phyloP scores from a whole-genome alignment of 2,329 filamentous ascomycete species.

The Trichoderma endophyticum region DNA sequence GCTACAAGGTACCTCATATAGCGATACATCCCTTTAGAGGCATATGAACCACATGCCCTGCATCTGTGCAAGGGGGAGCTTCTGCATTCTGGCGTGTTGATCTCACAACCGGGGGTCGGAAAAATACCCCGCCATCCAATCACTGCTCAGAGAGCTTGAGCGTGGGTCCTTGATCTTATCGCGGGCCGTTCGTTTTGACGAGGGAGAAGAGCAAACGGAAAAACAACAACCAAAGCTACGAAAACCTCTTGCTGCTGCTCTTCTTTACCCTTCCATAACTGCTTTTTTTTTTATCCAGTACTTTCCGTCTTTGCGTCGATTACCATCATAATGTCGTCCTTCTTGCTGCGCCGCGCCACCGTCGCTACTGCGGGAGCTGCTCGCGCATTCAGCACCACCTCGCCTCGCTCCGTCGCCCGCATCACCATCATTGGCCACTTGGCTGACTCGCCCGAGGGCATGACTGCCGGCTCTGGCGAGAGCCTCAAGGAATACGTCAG shows the following conservation, averaged over 20 bases:
- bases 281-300: not conserved
- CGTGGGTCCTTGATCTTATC: slow-evolving; percentile 5
- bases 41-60: not conserved
- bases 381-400: slow-evolving; percentile 75
- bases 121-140: not conserved
- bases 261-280: not conserved
- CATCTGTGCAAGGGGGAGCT: not conserved
- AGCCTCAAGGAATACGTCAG: slow-evolving; percentile 62
- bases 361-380: slow-evolving; percentile 45
- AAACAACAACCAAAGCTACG: not conserved
- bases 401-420: slow-evolving; percentile 65
- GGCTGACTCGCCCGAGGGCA: slow-evolving; percentile 72
- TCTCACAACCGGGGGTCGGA: not conserved
- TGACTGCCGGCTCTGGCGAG: slow-evolving; percentile 61
- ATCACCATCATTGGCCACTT: slow-evolving; percentile 87
- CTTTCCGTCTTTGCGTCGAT: not conserved
- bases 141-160: slow-evolving; percentile 8
- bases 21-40: not conserved
- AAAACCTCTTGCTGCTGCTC: not conserved
- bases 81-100: not conserved
- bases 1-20: not conserved
- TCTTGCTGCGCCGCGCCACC: slow-evolving; percentile 53
- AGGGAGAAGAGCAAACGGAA: slow-evolving; percentile 2
- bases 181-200: not conserved
- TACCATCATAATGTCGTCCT: slow-evolving; percentile 40